These are phyloP conservation scores for Elaeagnus macrophylla DNA, from an alignment of 306 rosid genomes.

Conservation along the genomic window DNA sequence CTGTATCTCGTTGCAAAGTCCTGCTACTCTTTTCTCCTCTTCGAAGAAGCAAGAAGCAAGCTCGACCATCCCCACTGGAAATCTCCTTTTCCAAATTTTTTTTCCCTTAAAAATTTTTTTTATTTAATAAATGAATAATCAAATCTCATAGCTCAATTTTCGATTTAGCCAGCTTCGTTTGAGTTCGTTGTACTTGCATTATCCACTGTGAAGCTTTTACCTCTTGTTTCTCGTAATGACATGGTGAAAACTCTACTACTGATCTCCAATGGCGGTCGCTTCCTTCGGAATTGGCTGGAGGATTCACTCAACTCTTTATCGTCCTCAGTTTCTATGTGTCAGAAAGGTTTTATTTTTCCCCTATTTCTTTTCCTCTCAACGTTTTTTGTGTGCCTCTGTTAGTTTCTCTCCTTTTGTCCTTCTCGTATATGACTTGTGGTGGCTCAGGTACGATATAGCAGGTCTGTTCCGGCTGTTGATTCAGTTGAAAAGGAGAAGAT, in stretches of 20 bases:
- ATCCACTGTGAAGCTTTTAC: neutral
- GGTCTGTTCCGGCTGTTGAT: slow-evolving; percentile 15
- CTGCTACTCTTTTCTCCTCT: no score
- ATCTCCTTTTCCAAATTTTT: no score
- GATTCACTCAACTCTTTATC: slow-evolving; percentile 10
- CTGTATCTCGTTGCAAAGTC: no score
- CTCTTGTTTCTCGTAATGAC: slow-evolving; percentile 1
- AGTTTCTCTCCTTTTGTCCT: neutral
- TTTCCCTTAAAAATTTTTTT: no score
- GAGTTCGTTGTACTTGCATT: no score
- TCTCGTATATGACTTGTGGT: no score
- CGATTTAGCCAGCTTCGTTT: no score
- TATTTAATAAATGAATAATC: no score
- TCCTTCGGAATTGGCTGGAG: slow-evolving; percentile 11
- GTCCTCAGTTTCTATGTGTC: slow-evolving; percentile 10
- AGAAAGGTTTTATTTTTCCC: slow-evolving; percentile 18
- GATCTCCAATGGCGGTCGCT: slow-evolving; percentile 5
- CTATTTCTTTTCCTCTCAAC: no score
- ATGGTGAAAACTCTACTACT: neutral
- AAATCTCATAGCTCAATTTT: no score
- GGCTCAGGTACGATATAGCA: slow-evolving; percentile 12
- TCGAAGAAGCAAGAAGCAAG: no score
- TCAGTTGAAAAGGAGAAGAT: slow-evolving; percentile 9
- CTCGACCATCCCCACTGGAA: no score
- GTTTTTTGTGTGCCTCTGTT: neutral